Conservation (phyloP, 176 grass and related monocot genomes). For the Phragmites australis region DNA sequence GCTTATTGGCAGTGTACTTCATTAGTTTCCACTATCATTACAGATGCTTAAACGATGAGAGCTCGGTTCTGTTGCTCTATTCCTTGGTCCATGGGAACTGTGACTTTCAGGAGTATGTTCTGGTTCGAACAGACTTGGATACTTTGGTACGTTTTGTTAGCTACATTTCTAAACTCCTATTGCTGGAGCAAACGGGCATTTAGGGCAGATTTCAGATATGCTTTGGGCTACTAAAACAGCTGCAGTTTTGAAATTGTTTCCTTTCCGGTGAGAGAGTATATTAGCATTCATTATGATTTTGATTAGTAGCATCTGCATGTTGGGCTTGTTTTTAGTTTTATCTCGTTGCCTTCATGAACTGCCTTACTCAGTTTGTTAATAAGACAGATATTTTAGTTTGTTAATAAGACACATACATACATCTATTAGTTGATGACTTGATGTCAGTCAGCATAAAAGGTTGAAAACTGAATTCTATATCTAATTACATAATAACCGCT, state of each 20-base stretch:
- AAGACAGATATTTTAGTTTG: not conserved
- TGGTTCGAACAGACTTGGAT: conserved; percentile 99
- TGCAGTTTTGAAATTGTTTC: not conserved
- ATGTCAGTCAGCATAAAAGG: not conserved
- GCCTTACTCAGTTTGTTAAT: not conserved
- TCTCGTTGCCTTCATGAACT: conserved; percentile 10
- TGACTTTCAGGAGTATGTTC: conserved; percentile 94
- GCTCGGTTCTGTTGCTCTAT: conserved; percentile 84
- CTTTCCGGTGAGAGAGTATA: not conserved
- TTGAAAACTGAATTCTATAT: conserved; percentile 4
- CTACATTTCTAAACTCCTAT: conserved; percentile 19
- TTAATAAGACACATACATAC: not conserved
- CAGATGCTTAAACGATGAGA: conserved; percentile 90
- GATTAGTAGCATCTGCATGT: not conserved
- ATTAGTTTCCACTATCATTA: conserved; percentile 27
- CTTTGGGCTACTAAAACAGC: conserved; percentile 21
- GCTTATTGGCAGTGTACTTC: not conserved
- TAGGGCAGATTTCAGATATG: conserved; percentile 3
- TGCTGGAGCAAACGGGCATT: conserved; percentile 16
- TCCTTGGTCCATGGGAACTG: conserved; percentile 94
- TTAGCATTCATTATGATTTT: conserved; percentile 16
- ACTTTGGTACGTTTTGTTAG: conserved; percentile 70
- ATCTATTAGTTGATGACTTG: not conserved
- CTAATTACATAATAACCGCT: not conserved
- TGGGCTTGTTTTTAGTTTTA: conserved; percentile 26